A percentile compares a stretch with the other conserved stretches of the same genome.
Conservation (phyloP, 148 eudicot species). For the Camellia sinensis region DNA sequence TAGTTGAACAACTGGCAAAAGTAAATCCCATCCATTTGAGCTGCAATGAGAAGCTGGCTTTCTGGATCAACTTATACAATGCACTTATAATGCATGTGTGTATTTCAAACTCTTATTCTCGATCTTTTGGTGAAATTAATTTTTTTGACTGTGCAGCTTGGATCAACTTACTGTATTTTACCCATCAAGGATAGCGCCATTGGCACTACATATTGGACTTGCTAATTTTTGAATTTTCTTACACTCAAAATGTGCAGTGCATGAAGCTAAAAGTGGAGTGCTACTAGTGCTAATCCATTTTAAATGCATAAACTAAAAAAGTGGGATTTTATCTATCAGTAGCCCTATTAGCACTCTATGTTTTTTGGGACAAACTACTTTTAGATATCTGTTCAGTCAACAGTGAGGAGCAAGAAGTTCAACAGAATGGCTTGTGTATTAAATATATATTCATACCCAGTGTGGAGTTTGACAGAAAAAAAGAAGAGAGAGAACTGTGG, state of each 20-base stretch:
- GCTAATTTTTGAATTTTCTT: neutral
- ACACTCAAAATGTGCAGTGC: neutral
- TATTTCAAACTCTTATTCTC: conserved; percentile 8
- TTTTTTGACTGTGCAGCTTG: neutral
- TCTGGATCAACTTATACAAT: conserved; percentile 25
- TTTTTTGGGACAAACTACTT: neutral
- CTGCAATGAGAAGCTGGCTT: conserved; percentile 21
- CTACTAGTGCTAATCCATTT: neutral
- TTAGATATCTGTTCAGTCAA: neutral
- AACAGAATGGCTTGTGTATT: neutral
- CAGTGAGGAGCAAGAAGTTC: neutral
- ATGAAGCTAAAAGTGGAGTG: neutral
- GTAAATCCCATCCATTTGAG: conserved; percentile 17
- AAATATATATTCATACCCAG: neutral
- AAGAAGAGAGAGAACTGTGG: neutral
- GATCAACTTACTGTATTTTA: neutral
- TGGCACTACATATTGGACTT: conserved; percentile 1
- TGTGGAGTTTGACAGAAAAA: neutral
- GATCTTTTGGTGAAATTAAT: neutral
- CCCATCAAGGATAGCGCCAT: neutral
- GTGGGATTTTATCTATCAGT: neutral
- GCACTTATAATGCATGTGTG: conserved; percentile 27
- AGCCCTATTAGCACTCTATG: neutral
- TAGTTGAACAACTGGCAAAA: conserved; percentile 22
- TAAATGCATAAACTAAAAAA: neutral